A percentile compares a stretch with the other conserved stretches of the same genome.
phyloP scores from a whole-genome alignment of 345 rosid genomes.

The Adansonia digitata region DNA sequence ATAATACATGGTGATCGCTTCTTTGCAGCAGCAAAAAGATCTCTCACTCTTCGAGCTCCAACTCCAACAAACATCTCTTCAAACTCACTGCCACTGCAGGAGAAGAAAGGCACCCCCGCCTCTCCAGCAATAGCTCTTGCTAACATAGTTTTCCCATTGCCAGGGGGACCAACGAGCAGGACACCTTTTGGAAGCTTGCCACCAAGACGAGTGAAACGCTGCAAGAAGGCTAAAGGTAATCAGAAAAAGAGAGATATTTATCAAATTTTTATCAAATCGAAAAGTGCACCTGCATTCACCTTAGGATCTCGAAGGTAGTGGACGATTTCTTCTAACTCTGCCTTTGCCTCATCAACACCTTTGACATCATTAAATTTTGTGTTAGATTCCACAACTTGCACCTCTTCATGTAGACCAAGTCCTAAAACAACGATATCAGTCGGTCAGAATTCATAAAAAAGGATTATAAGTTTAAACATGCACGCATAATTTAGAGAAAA shows the following conservation, averaged over 20 bases:
- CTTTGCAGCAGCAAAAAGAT: conserved; percentile 96
- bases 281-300: conserved; percentile 40
- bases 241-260: neutral
- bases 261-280: neutral
- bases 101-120: conserved; percentile 97
- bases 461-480: neutral
- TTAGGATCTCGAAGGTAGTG: conserved; percentile 98
- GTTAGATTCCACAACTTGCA: conserved; percentile 88
- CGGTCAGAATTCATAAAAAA: neutral
- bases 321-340: conserved; percentile 93
- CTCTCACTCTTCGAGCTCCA: conserved; percentile 97
- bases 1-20: conserved; percentile 93
- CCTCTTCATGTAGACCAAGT: conserved; percentile 91
- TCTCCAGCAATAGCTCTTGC: conserved; percentile 99
- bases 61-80: conserved; percentile 99
- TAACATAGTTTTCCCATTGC: conserved; percentile 96
- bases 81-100: conserved; percentile 99
- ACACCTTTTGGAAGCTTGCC: conserved; percentile 99
- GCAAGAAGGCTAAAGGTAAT: conserved; percentile 13
- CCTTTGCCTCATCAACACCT: conserved; percentile 97
- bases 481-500: neutral
- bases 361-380: conserved; percentile 92
- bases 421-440: conserved; percentile 34
- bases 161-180: conserved; percentile 95
- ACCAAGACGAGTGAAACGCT: conserved; percentile 96